A percentile compares a stretch with the other conserved stretches of the same genome.
These are phyloP conservation scores for Pyrus betulifolia DNA, from an alignment of 306 rosid species.

Conservation along the genomic window DNA sequence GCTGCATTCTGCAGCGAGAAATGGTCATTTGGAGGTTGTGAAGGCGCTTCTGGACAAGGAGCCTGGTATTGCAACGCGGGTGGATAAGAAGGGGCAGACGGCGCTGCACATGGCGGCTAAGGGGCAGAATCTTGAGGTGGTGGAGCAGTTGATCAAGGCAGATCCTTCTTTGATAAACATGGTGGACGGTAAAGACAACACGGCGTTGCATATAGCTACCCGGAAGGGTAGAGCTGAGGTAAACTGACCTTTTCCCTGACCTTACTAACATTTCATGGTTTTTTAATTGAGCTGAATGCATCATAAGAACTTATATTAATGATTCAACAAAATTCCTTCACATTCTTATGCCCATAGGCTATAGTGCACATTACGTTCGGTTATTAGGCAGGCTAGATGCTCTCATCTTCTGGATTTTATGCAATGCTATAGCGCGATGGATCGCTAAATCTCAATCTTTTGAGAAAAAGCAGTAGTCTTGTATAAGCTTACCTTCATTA, in stretches of 20 bases:
- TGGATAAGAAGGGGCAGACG: constrained; percentile 91
- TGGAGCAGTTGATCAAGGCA: constrained; percentile 53
- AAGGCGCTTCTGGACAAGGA: constrained; percentile 56
- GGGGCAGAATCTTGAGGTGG: constrained; percentile 76
- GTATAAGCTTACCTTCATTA: background rate
- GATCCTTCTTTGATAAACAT: constrained; percentile 59
- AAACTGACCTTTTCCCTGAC: background rate
- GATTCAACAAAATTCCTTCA: background rate
- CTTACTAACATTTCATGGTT: background rate
- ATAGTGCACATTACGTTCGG: background rate
- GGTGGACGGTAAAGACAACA: constrained; percentile 71
- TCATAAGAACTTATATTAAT: background rate
- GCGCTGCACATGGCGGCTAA: constrained; percentile 97
- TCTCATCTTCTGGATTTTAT: background rate
- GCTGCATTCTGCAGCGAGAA: constrained; percentile 88
- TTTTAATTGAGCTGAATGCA: background rate
- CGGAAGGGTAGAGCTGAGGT: constrained; percentile 83
- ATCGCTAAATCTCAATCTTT: background rate
- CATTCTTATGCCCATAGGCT: background rate
- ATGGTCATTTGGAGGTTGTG: constrained; percentile 74
- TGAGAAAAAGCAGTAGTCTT: background rate
- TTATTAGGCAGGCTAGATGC: background rate
- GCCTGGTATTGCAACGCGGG: constrained; percentile 44
- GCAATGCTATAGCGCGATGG: background rate
- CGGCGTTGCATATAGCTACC: constrained; percentile 78